Evolutionary conservation across 139 green algal species (phyloP), one percentile per base, ranked within the genome.

Genomic region (Eudorina sp.): DNA sequence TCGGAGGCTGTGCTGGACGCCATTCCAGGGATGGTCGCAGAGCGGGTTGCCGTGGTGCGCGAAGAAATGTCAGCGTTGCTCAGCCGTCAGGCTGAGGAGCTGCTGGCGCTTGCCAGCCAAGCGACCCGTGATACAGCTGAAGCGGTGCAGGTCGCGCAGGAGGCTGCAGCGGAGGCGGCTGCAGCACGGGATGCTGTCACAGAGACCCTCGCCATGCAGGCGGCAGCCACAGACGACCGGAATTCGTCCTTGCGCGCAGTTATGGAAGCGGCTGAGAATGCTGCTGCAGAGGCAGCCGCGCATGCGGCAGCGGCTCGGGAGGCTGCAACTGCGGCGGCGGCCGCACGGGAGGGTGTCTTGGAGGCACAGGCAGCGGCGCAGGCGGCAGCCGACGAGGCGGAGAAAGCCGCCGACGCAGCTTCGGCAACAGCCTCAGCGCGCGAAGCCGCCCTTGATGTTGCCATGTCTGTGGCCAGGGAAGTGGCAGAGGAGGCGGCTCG

Each of bases 1-100:
- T 78, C 83, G 13, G 34, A 81, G 64, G 83, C 31, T 29, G 83
- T 79, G 46, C 68, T 88, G 46, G 83, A 88, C 36, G 83, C 83
- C 45, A 79, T 81, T 58, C 66, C 70, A 7, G 83, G 48, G 34
- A 3, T 72, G 68, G 46, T 88, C 34, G n/a, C 46, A 25, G 46
- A 78, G 31, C 51, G 43, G 31, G 68, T 88, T 31, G 46, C 55
- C 34, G 34, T 46, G 45, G 19, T 88, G 18, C 27, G 81, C 31
- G 40, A 75, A 25, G 60, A 77, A 40, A 18, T 86, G 23, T 40
- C 13, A 36, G 34, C 41, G 16, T 19, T 73, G 53, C 25, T 45
- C 29, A 40, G 45, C 11, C 27, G 29, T 8, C 45, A 81, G 5
- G 73, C 8, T 25, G 73, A 62, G 29, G 0, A 62, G 46, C 45